phyloP scores from a whole-genome alignment of 2,329 filamentous ascomycete species.

The Helotiales sp. region DNA sequence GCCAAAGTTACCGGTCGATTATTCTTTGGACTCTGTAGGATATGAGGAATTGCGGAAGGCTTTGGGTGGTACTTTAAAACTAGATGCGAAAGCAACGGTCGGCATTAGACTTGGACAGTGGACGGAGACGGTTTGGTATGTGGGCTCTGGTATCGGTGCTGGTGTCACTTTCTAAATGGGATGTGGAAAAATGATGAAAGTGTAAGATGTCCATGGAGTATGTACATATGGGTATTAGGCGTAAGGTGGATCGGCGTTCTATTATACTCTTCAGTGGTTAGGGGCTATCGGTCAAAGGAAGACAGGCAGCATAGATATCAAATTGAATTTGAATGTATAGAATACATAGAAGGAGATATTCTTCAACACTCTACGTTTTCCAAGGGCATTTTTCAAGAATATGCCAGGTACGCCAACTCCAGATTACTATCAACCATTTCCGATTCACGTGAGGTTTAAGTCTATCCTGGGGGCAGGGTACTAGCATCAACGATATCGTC shows the following conservation, averaged over 20 bases:
- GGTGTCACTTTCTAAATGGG: constrained; percentile 47
- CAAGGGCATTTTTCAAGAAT: background rate
- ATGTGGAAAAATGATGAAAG: background rate
- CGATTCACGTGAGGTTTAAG: constrained; percentile 15
- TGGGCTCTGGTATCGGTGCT: constrained; percentile 69
- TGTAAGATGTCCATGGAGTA: background rate
- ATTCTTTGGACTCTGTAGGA: constrained; percentile 75
- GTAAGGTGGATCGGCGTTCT: background rate
- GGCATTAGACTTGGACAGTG: constrained; percentile 74
- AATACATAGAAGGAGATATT: constrained; percentile 23
- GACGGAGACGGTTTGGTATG: constrained; percentile 70
- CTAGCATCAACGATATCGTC: constrained; percentile 94
- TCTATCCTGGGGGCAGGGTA: constrained; percentile 85
- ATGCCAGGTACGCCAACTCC: background rate
- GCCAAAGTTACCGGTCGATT: constrained; percentile 78
- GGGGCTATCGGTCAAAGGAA: too few relatives aligned
- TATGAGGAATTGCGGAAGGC: constrained; percentile 80
- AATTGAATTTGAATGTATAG: constrained; percentile 16
- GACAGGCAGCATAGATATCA: constrained; percentile 5
- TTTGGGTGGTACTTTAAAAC: constrained; percentile 74
- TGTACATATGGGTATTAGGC: constrained; percentile 8
- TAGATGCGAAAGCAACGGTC: constrained; percentile 77
- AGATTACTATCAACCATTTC: background rate
- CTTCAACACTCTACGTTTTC: constrained; percentile 16
- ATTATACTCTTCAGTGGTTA: too few relatives aligned